Percentiles rank a stretch among this genome's conserved stretches.
phyloP scores from a whole-genome alignment of 352 stramenopile genomes.

The Phytopythium delawarense region DNA sequence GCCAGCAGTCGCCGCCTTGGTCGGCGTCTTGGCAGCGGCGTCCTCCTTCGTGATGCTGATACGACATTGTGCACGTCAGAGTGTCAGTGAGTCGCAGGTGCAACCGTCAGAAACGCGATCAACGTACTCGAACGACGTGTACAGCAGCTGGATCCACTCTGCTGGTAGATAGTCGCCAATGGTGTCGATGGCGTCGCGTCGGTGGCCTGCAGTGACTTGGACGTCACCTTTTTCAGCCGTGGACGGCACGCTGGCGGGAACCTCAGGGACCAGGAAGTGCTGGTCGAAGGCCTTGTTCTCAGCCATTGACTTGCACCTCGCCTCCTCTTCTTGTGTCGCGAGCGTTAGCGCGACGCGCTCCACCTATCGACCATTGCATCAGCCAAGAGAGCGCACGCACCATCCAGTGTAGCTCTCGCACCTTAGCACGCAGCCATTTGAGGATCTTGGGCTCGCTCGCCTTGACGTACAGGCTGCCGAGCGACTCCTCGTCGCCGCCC shows the following conservation, averaged over 20 bases:
- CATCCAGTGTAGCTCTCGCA: not conserved
- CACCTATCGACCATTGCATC: conserved; percentile 7
- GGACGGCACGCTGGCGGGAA: not conserved
- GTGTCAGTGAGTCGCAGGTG: not conserved
- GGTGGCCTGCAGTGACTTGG: conserved; percentile 17
- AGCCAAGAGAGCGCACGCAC: not conserved
- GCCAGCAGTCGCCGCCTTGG: conserved; percentile 12
- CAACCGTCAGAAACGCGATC: too few species aligned
- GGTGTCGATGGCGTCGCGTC: conserved; percentile 52
- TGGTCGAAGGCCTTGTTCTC: conserved; percentile 26
- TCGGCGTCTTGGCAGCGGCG: conserved; percentile 3
- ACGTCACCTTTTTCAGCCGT: not conserved
- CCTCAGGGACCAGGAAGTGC: conserved; percentile 28
- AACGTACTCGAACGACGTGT: conserved; percentile 52
- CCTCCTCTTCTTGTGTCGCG: conserved; percentile 21
- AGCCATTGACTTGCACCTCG: conserved; percentile 12
- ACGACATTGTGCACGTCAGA: not conserved
- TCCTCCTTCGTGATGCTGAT: conserved; percentile 25
- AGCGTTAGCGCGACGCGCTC: conserved; percentile 38
- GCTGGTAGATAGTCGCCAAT: conserved; percentile 51
- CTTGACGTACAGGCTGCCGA: conserved; percentile 59
- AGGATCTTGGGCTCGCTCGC: conserved; percentile 48
- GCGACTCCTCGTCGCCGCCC: conserved; percentile 27
- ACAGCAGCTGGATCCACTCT: conserved; percentile 39
- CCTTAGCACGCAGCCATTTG: conserved; percentile 50